Base-by-base conservation (phyloP, 2,329 filamentous ascomycete genomes). In the Pezicula radicicola region DNA sequence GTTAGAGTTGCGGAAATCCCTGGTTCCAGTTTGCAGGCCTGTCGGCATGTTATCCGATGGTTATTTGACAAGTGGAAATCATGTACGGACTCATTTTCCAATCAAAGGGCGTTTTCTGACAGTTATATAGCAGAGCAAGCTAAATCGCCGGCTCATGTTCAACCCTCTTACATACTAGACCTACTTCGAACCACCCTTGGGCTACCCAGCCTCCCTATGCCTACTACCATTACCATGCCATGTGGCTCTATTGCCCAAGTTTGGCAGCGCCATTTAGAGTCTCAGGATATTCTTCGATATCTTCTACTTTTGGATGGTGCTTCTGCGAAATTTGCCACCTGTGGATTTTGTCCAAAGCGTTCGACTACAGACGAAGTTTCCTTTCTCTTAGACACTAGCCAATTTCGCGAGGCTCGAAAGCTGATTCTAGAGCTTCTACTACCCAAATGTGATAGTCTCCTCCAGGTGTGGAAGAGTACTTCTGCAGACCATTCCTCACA, bases 61-160 rank as follows among this genome's bases (percentile, higher is more conserved):
- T 68, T 94, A 1, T 85, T 91, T 60, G 80, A 84, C 33, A 86
- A 81, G 62, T 99, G 93, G 91, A 85, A 84, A 58, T 88, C 91
- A 58, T 85, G 89, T 93, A 75, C 66, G 80, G 68, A 49, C 18
- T 46, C 33, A 33, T 18, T 15, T 16, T 9, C 19, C 8, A 7
- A 16, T 21, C n/a, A 15, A 18, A 16, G 19, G 19, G 3, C 8
- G 3, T 16, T 16, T 40, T 84, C 77, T 37, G 90, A 96, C 62
- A 74, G 80, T 50, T 72, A 76, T 4, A 89, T 88, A 67, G 81
- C 84, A n/a, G 78, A 81, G 5, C 79, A 82, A 16, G 78, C 86
- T 40, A 21, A 10, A 15, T 6, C 37, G 59, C 81, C 84, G 2
- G 69, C 75, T 10, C 87, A 88, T 66, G 79, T 84, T 37, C 78